Percentiles rank a stretch among this genome's conserved stretches.
These are phyloP conservation scores for Tetrapisispora nanseiensis DNA, from an alignment of 805 yeast genomes.

Conservation along the genomic window DNA sequence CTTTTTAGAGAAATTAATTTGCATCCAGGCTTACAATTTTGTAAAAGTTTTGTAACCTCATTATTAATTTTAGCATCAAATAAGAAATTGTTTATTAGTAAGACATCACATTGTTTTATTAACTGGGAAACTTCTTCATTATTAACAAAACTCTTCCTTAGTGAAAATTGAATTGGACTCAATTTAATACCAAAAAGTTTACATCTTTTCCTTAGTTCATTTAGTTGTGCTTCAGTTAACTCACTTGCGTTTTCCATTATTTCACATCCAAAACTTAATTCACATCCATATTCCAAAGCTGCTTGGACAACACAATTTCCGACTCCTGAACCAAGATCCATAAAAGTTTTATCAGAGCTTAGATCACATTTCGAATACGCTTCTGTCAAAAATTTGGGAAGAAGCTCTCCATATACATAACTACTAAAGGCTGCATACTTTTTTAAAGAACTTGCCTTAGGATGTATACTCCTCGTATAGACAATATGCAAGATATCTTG, in stretches of 20 bases:
- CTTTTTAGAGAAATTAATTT: conserved; percentile 72
- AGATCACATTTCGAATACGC: conserved; percentile 55
- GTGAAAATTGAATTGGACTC: conserved; percentile 47
- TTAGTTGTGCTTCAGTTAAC: conserved; percentile 50
- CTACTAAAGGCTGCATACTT: conserved; percentile 80
- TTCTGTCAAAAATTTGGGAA: conserved; percentile 65
- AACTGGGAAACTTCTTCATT: conserved; percentile 46
- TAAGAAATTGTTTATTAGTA: conserved; percentile 73
- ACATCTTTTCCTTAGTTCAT: conserved; percentile 49
- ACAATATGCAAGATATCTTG: conserved; percentile 66
- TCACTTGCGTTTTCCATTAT: conserved; percentile 75
- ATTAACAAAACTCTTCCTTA: conserved; percentile 62
- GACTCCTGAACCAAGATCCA: conserved; percentile 90
- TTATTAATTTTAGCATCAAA: conserved; percentile 69
- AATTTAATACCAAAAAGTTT: conserved; percentile 53
- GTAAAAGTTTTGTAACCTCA: conserved; percentile 54
- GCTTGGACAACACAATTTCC: conserved; percentile 89
- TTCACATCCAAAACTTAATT: conserved; percentile 75
- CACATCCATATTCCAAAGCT: conserved; percentile 74
- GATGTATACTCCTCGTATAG: conserved; percentile 71
- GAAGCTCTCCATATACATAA: conserved; percentile 81
- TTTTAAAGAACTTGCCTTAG: conserved; percentile 52
- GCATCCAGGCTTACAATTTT: conserved; percentile 60
- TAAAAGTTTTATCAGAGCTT: conserved; percentile 45
- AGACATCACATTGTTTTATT: conserved; percentile 55